Evolutionary conservation across 2,329 filamentous ascomycete species (phyloP), one percentile per base, ranked within the genome.

Genomic region (Onygenales sp.): DNA sequence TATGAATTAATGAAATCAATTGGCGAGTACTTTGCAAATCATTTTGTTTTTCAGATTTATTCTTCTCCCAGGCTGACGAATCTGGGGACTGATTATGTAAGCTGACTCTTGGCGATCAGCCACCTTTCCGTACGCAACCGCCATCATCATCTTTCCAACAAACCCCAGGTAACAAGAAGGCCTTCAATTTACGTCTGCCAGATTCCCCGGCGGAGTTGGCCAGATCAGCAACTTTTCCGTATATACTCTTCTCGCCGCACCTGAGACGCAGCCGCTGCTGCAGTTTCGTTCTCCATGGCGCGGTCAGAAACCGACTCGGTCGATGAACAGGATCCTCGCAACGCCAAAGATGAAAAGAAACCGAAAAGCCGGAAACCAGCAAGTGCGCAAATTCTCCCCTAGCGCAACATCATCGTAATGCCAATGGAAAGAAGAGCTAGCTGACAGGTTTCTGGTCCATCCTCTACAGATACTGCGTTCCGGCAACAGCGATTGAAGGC

Each of bases 401-500:
- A 36, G 35, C 53, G 52, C 56, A 59, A 43, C 57, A 33, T 53
- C 43, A 38, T 48, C 45, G 14, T 41, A 8, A 53, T 58, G 59
- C 51, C 41, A 9, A 7, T 17, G 50, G 38, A 39, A 27, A 47
- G 14, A n/a, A 41, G 7, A 35, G 43, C 39, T 38, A 32, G 45
- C 52, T 55, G 51, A 42, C 41, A 38, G 35, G 42, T 14, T 39
- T 10, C 17, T 46, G 31, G 10, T 49, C 44, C 10, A 42, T 14
- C 32, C 5, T 7, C 46, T 47, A 53, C 66, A 95, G 89, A 97
- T 75, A 97, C 92, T 55, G 93, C 93, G 9, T 98, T 97, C 69
- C 83, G 93, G 64, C 93, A 98, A 70, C 93, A 98, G 73, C 85
- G 93, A 68, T 75, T 98, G 71, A 96, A 97, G 75, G 93, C 93